Percentiles rank a stretch among this genome's conserved stretches.
phyloP scores from a whole-genome alignment of 2,329 filamentous ascomycete species.

The Fusarium musae region DNA sequence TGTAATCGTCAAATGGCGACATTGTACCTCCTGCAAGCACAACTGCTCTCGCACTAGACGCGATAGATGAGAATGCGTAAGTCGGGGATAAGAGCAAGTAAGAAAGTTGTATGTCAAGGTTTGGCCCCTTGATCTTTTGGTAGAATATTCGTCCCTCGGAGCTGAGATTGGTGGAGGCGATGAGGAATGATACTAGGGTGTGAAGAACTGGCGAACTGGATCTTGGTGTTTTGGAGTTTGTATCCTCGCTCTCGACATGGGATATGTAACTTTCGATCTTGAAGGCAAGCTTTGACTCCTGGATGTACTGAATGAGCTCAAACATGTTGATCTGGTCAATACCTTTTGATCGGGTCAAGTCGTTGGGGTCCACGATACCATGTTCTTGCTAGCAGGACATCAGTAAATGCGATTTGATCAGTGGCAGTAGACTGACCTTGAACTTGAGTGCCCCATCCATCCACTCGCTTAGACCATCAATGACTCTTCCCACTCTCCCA shows the following conservation, averaged over 20 bases:
- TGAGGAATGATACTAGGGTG: slow-evolving; percentile 70
- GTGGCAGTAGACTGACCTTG: slow-evolving; percentile 54
- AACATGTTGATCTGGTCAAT: slow-evolving; percentile 96
- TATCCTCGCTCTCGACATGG: slow-evolving; percentile 64
- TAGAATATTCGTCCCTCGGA: slow-evolving; percentile 75
- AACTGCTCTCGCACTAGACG: slow-evolving; percentile 84
- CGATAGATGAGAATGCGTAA: slow-evolving; percentile 88
- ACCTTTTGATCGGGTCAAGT: slow-evolving; percentile 82
- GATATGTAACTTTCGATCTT: slow-evolving; percentile 92
- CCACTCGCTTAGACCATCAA: slow-evolving; percentile 81
- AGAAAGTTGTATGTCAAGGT: slow-evolving; percentile 70
- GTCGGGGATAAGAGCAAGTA: slow-evolving; percentile 94
- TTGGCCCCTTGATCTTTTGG: slow-evolving; percentile 55
- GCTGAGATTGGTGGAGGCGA: slow-evolving; percentile 87
- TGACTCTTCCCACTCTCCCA: slow-evolving; percentile 83
- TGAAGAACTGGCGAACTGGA: slow-evolving; percentile 63
- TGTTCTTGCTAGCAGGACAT: slow-evolving; percentile 55
- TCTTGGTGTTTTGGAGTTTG: slow-evolving; percentile 39
- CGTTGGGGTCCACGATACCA: slow-evolving; percentile 75
- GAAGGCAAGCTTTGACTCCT: slow-evolving; percentile 90
- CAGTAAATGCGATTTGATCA: no score
- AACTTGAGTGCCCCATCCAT: slow-evolving; percentile 64
- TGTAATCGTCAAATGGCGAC: slow-evolving; percentile 95
- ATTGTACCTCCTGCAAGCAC: slow-evolving; percentile 96
- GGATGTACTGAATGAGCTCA: slow-evolving; percentile 86